These are phyloP conservation scores for Pulveroboletus sp. DNA, from an alignment of 768 basidiomycete genomes.

Conservation along the genomic window DNA sequence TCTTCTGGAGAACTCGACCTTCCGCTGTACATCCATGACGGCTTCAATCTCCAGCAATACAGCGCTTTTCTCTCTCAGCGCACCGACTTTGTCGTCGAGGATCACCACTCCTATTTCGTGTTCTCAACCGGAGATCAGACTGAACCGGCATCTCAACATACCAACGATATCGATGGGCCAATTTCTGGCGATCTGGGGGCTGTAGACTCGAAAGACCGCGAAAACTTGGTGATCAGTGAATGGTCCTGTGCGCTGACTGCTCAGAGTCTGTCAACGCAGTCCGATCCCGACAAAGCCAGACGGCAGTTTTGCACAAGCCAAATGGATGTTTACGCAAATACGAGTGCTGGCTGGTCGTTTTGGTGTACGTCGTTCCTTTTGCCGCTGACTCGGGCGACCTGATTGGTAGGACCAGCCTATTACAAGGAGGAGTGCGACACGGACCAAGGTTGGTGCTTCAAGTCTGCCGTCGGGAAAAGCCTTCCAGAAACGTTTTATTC, in stretches of 20 bases:
- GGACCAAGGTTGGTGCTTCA: constrained; percentile 72
- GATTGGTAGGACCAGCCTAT: constrained; percentile 41
- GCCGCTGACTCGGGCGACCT: neutral
- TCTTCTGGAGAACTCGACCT: constrained; percentile 34
- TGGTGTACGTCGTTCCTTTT: constrained; percentile 49
- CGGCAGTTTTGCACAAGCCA: constrained; percentile 57
- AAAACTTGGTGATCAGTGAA: constrained; percentile 49
- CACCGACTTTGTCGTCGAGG: constrained; percentile 64
- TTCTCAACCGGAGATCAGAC: constrained; percentile 53
- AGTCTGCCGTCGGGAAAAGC: constrained; percentile 50
- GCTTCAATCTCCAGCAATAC: constrained; percentile 46
- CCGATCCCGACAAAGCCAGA: constrained; percentile 42
- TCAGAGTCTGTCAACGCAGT: constrained; percentile 48
- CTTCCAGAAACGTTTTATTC: constrained; percentile 60
- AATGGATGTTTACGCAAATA: constrained; percentile 53
- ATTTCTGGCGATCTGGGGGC: constrained; percentile 8
- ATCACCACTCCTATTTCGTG: constrained; percentile 75
- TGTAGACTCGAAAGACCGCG: constrained; percentile 32
- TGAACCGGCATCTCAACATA: constrained; percentile 44
- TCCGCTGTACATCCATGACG: constrained; percentile 69
- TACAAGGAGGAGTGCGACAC: constrained; percentile 57
- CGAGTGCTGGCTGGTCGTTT: constrained; percentile 63
- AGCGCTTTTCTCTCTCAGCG: constrained; percentile 45
- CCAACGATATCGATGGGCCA: constrained; percentile 32
- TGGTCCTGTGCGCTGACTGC: constrained; percentile 49